Conservation (phyloP, 2,329 filamentous ascomycete species). For the Setomelanomma holmii region DNA sequence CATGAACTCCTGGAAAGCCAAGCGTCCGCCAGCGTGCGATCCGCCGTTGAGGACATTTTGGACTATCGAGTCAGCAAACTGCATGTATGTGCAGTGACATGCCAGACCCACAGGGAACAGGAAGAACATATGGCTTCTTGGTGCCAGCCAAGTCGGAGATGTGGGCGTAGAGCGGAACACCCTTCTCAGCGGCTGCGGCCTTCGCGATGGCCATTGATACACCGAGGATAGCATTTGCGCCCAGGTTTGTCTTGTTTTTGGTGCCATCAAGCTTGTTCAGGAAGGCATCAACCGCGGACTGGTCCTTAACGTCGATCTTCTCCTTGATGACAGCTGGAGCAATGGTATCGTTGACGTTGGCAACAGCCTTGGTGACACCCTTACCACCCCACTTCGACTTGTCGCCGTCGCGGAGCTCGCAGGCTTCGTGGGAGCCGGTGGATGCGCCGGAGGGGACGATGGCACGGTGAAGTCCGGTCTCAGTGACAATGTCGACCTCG, state of each 20-base stretch:
- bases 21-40: slow-evolving; percentile 95
- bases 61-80: slow-evolving; percentile 21
- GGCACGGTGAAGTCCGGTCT: slow-evolving; percentile 94
- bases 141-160: slow-evolving; percentile 62
- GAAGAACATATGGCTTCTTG: slow-evolving; percentile 62
- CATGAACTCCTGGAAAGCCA: slow-evolving; percentile 67
- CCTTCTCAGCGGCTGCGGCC: slow-evolving; percentile 63
- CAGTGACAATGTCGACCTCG: slow-evolving; percentile 96
- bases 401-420: slow-evolving; percentile 62
- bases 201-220: slow-evolving; percentile 67
- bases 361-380: slow-evolving; percentile 63
- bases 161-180: slow-evolving; percentile 64
- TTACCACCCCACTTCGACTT: slow-evolving; percentile 62
- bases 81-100: slow-evolving; percentile 29
- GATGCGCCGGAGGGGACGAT: slow-evolving; percentile 97
- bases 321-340: slow-evolving; percentile 62
- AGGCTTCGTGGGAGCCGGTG: slow-evolving; percentile 67
- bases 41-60: slow-evolving; percentile 69
- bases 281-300: slow-evolving; percentile 61
- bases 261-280: slow-evolving; percentile 63
- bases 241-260: slow-evolving; percentile 65
- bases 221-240: slow-evolving; percentile 67
- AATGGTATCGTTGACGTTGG: slow-evolving; percentile 63
- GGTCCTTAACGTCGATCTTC: slow-evolving; percentile 62
- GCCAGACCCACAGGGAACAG: slow-evolving; percentile 58